Evolutionary conservation across 257 asterid genomes (phyloP), one percentile per base, ranked within the genome.

Genomic region (Nicotiana obtusifolia): DNA sequence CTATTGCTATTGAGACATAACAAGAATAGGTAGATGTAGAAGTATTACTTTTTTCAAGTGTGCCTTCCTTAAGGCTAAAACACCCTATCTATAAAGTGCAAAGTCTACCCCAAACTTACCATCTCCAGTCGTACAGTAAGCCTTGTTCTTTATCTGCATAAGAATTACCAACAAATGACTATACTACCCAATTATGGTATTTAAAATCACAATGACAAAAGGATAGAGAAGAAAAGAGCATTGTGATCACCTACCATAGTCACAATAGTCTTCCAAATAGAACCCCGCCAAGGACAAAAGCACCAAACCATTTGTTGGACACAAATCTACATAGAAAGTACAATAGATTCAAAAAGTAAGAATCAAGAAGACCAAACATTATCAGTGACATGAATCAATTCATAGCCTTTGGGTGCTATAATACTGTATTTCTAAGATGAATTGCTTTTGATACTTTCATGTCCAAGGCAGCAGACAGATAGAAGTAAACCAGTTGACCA

Each of bases 301-400:
- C 97, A 17, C 99, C 99, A 87, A 93, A 95, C 96, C 95, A 92
- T 88, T 91, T 92, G 77, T 93, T 95, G 91, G 99, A 93, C 68
- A 90, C 90, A 87, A 95, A 95, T 80, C 98, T 95, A 84, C 52
- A 77, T 22, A 67, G 22, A 79, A 52, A 80, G 60, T 5, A 61
- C 26, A 30, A 67, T 24, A 66, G 30, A 13, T 31, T 26, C 37
- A 22, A 47, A 62, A 6, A 49, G 28, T 61, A 30, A 49, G 60
- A 47, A 33, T 47, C 26, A 10, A 31, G 5, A 80, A 16, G 59
- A 22, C 76, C 30, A 80, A 47, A 64, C 1, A 28, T 47, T 22
- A 49, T 67, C 64, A 66, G 52, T 64, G 9, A 64, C 6, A 47
- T 73, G 78, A 73, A 44, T 13, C 37, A 47, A 7, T 22, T 49